Conservation (phyloP, 768 basidiomycete genomes). For the Crepidotus variabilis region DNA sequence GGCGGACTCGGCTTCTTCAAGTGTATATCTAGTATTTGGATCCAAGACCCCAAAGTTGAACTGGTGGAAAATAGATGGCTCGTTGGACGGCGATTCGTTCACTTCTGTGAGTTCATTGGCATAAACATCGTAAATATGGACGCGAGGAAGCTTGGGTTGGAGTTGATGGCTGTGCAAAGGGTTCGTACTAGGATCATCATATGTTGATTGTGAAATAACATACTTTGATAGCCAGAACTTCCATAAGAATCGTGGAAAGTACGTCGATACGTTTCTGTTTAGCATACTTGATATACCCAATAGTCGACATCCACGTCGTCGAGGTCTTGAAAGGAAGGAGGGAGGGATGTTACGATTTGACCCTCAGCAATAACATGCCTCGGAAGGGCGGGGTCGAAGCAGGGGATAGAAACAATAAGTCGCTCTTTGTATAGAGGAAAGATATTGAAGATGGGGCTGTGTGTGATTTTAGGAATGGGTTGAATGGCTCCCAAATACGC, state of each 20-base stretch:
- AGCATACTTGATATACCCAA: slow-evolving; percentile 13
- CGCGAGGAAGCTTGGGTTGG: slow-evolving; percentile 28
- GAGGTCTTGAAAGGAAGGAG: neutral
- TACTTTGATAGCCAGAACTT: slow-evolving; percentile 46
- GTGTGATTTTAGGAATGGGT: neutral
- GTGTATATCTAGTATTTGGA: slow-evolving; percentile 28
- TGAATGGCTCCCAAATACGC: neutral
- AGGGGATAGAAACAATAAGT: neutral
- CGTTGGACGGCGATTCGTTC: slow-evolving; percentile 28
- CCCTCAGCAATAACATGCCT: neutral
- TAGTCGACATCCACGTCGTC: neutral
- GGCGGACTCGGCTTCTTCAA: slow-evolving; percentile 38
- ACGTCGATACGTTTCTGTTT: slow-evolving; percentile 23
- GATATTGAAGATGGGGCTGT: neutral
- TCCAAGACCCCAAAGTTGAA: slow-evolving; percentile 30
- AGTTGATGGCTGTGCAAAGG: slow-evolving; percentile 20
- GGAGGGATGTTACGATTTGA: neutral
- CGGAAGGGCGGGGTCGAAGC: neutral
- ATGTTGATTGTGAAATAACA: slow-evolving; percentile 2
- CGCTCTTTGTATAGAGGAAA: neutral
- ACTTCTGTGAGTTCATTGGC: slow-evolving; percentile 47
- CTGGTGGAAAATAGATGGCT: slow-evolving; percentile 39
- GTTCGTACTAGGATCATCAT: neutral
- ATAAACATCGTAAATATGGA: slow-evolving; percentile 53
- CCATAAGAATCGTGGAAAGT: slow-evolving; percentile 45